Conservation (phyloP, 2,329 filamentous ascomycete species). For the Ophiostoma perfectum region DNA sequence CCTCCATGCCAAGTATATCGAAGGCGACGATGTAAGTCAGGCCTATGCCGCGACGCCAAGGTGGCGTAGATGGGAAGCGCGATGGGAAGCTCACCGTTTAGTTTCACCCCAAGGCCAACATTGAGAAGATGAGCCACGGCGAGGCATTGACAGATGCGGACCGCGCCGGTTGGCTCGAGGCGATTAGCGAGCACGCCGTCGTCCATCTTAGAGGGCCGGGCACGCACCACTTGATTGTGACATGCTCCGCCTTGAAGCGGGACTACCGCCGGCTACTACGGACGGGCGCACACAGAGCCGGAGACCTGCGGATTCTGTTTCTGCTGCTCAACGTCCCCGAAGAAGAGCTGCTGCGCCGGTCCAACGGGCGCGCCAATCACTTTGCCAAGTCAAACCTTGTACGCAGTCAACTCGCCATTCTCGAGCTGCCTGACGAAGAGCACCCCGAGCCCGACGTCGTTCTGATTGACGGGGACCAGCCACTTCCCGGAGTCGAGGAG, state of each 20-base stretch:
- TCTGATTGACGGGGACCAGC: slow-evolving; percentile 16
- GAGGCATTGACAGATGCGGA: slow-evolving; percentile 67
- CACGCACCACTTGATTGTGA: slow-evolving; percentile 60
- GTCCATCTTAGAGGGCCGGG: slow-evolving; percentile 35
- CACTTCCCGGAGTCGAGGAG: slow-evolving; percentile 17
- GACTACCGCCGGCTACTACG: slow-evolving; percentile 68
- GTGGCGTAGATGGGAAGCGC: no score
- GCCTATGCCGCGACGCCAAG: no score
- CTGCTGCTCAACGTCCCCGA: slow-evolving; percentile 64
- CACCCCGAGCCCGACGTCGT: slow-evolving; percentile 31
- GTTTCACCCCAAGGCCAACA: slow-evolving; percentile 60
- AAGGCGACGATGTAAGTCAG: slow-evolving; percentile 48
- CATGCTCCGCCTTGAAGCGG: slow-evolving; percentile 73
- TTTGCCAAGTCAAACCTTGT: slow-evolving; percentile 75
- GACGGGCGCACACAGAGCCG: slow-evolving; percentile 50
- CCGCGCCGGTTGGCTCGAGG: slow-evolving; percentile 70
- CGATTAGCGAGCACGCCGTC: slow-evolving; percentile 48
- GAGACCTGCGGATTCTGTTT: slow-evolving; percentile 59
- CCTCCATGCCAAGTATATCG: slow-evolving; percentile 50
- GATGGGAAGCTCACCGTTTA: slow-evolving; percentile 24
- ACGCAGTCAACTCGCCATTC: slow-evolving; percentile 60
- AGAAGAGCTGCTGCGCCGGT: slow-evolving; percentile 55
- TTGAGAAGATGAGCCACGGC: slow-evolving; percentile 66
- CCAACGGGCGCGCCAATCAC: slow-evolving; percentile 58
- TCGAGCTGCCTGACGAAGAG: slow-evolving; percentile 54